Evolutionary conservation across 257 asterid species (phyloP).

Genomic region (Handroanthus guayacan): DNA sequence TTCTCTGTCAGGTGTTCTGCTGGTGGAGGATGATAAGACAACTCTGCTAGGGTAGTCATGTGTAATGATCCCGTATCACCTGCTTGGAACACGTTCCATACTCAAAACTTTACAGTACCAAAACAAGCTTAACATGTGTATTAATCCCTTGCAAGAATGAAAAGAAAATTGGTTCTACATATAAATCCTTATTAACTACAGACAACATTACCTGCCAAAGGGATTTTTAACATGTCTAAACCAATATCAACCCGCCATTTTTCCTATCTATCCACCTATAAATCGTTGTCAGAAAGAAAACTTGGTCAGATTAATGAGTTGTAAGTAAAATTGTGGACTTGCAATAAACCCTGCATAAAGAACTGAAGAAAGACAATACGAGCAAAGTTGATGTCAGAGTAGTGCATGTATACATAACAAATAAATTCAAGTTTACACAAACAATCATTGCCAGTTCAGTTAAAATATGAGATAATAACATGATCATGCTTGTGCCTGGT

Average conservation of each 20-base stretch:
- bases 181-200: neutral
- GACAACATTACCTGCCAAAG: neutral
- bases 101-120: neutral
- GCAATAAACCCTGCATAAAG: neutral
- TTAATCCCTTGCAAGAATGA: neutral
- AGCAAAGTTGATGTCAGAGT: no score
- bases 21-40: conserved; percentile 35
- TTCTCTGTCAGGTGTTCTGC: conserved; percentile 18
- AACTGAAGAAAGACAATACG: neutral
- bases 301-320: neutral
- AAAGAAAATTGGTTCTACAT: neutral
- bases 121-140: neutral
- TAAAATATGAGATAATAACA: neutral
- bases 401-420: no score
- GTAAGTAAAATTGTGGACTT: no score
- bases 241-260: neutral
- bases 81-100: neutral
- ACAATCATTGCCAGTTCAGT: no score
- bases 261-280: neutral
- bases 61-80: conserved; percentile 36
- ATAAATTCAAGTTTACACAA: no score
- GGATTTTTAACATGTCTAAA: neutral
- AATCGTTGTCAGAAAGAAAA: neutral
- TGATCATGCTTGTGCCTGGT: neutral
- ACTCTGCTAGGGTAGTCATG: conserved; percentile 23